A percentile compares a stretch with the other conserved stretches of the same genome.
phyloP scores from a whole-genome alignment of 257 asterid genomes.

The Solanum okadae region DNA sequence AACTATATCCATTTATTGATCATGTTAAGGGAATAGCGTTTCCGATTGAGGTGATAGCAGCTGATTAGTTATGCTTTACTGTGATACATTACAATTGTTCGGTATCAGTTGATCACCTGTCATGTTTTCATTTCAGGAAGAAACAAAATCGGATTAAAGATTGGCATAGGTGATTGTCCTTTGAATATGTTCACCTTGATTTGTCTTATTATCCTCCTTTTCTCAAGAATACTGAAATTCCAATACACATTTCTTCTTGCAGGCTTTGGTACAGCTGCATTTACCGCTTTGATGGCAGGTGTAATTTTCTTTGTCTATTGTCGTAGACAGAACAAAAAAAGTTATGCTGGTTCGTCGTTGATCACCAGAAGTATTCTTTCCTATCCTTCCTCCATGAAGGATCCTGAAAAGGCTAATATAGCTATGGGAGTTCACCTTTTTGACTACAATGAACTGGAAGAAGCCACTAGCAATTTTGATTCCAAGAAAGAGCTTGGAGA shows the following conservation, averaged over 20 bases:
- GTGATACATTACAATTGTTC: background rate
- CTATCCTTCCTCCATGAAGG: conserved; percentile 25
- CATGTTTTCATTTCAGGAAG: background rate
- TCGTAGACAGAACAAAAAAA: conserved; percentile 8
- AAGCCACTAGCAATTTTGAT: conserved; percentile 64
- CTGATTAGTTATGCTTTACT: background rate
- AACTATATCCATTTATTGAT: background rate
- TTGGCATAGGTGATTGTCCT: background rate
- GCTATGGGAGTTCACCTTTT: conserved; percentile 61
- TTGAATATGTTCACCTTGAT: background rate
- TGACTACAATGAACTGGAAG: conserved; percentile 54
- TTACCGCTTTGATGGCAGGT: conserved; percentile 16
- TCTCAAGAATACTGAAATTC: background rate
- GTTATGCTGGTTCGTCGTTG: background rate
- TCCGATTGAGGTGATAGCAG: background rate
- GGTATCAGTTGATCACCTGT: background rate
- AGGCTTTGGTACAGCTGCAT: conserved; percentile 37
- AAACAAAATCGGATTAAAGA: background rate
- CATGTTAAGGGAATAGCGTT: background rate
- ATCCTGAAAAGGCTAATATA: conserved; percentile 20
- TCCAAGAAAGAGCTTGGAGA: conserved; percentile 56
- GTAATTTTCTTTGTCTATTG: conserved; percentile 12
- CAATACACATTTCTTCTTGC: conserved; percentile 1
- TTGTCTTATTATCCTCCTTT: background rate
- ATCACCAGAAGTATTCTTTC: conserved; percentile 34